Conservation (phyloP, 495 filamentous ascomycete species). For the Cenococcum geophilum region DNA sequence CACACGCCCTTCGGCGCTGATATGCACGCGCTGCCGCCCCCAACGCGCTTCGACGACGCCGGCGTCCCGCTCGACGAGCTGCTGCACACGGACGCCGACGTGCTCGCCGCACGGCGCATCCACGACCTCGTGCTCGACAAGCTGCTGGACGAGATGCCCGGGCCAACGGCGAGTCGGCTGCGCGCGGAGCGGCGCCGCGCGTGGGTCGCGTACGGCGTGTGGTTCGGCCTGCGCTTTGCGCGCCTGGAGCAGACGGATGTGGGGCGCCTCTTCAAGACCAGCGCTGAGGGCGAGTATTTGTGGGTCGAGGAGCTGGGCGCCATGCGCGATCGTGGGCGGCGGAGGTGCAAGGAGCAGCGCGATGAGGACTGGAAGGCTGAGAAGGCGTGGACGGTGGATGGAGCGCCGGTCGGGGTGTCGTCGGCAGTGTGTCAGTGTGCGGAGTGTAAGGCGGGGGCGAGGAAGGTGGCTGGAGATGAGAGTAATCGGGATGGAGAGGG, state of each 20-base stretch:
- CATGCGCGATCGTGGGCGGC: neutral
- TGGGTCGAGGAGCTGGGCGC: neutral
- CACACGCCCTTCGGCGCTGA: neutral
- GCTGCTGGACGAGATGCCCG: neutral
- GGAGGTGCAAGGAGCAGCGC: neutral
- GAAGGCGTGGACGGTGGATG: neutral
- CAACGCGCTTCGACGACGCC: neutral
- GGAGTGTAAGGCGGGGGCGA: neutral
- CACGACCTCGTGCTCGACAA: neutral
- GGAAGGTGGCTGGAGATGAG: neutral
- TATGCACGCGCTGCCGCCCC: neutral
- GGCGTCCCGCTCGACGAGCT: neutral
- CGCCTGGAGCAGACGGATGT: neutral
- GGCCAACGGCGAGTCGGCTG: neutral
- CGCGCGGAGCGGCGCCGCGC: neutral
- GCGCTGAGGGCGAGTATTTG: neutral
- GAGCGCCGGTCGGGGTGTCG: neutral
- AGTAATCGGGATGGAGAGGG: neutral
- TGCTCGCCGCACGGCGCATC: neutral
- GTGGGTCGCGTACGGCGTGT: neutral
- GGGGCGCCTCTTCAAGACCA: neutral
- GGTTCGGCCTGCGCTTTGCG: neutral
- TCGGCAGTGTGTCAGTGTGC: neutral
- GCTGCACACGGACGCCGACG: neutral
- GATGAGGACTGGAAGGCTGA: neutral